Base-by-base conservation (phyloP, 2,329 filamentous ascomycete genomes). In the Arthrobotrys megalospora region DNA sequence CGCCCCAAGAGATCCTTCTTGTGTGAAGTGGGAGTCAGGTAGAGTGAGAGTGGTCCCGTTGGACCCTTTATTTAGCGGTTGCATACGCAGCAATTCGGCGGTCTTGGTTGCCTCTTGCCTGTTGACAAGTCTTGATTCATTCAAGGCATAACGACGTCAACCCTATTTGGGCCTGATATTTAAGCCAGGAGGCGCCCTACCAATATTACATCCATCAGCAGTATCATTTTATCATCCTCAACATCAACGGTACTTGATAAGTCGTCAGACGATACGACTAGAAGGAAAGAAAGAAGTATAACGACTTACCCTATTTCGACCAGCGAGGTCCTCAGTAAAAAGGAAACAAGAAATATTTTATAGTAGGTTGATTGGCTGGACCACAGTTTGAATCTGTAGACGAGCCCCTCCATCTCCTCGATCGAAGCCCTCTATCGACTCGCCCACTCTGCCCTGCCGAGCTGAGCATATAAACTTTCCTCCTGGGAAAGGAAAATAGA, bases 11-110 rank as follows among this genome's bases (percentile, higher is more conserved):
- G 28, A 64, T 50, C 60, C 45, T 64, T 50, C 41, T 34, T 64
- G 16, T 43, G 16, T 45, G 53, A 45, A 45, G 24, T 53, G 67
- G 55, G 34, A 60, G 19, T 43, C 36, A 38, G n/a, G 69, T 73
- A 48, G 70, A 75, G 70, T 67, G 70, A 75, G 50, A 75, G 70
- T 75, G 70, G 63, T 41, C 16, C 48, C 34, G 41, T 50, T 36
- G 47, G 50, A 55, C 52, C 52, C 50, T 69, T 47, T 36, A 58
- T 60, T 47, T 60, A 48, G 65, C 65, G 36, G 55, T 41, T 60
- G 36, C 36, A 60, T 60, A 38, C n/a, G 55, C 55, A 60, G 52
- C 52, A 14, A 36, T 21, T 14, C 28, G 28, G 7, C 19, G 6
- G 16, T 12, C 8, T n/a, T 16, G 28, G 52, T 55, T 55, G 52